phyloP scores from a whole-genome alignment of 805 yeast species.

The Wickerhamiella vanderwaltii region DNA sequence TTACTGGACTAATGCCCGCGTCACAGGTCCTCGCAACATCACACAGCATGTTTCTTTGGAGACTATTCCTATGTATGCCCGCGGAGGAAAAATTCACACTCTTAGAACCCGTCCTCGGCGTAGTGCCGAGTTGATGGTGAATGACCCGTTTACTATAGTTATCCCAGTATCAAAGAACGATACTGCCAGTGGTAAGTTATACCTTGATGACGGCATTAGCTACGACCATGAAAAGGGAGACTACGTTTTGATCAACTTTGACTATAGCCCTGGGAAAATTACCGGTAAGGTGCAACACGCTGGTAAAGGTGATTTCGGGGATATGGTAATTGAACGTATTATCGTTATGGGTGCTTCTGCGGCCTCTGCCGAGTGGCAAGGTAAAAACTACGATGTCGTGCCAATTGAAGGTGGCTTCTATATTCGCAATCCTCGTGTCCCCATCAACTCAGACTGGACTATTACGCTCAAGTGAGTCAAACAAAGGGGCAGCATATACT shows the following conservation, averaged over 20 bases:
- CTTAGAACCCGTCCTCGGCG: conserved; percentile 67
- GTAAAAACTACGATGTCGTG: conserved; percentile 12
- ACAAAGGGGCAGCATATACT: too few species aligned
- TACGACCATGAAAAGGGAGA: conserved; percentile 44
- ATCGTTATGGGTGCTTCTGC: conserved; percentile 23
- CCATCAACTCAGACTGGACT: conserved; percentile 38
- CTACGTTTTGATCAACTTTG: conserved; percentile 35
- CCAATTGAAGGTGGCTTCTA: conserved; percentile 20
- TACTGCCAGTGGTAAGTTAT: conserved; percentile 45
- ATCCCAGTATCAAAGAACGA: conserved; percentile 42
- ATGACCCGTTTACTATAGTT: conserved; percentile 71
- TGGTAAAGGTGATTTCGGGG: conserved; percentile 10
- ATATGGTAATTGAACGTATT: conserved; percentile 20
- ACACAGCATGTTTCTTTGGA: conserved; percentile 36
- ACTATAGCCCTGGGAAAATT: conserved; percentile 21
- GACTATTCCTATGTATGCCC: conserved; percentile 57
- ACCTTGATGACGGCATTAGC: conserved; percentile 78
- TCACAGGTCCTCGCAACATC: conserved; percentile 5
- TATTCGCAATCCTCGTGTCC: conserved; percentile 41
- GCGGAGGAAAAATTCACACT: conserved; percentile 68
- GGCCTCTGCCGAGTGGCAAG: conserved; percentile 23
- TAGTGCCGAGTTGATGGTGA: conserved; percentile 57
- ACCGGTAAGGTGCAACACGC: conserved; percentile 13
- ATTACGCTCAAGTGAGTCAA: conserved; percentile 18
- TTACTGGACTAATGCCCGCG: conserved; percentile 22